Base-by-base conservation (phyloP, 805 yeast species). In the Komagataella kurtzmanii region DNA sequence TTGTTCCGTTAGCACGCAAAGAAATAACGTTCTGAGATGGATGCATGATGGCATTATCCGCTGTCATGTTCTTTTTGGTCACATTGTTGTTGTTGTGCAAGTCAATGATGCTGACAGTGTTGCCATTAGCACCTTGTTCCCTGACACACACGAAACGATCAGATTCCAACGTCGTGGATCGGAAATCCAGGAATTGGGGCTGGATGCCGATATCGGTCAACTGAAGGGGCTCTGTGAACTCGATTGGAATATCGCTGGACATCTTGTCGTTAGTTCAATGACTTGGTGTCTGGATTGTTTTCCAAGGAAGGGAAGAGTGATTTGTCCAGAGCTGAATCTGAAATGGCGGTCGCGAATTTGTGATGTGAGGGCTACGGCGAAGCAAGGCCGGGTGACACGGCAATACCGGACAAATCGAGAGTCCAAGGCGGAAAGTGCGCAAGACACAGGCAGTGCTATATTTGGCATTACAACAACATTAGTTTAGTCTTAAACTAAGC, bases 1-100 rank as follows among this genome's bases (percentile, higher is more conserved):
- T 90, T 49, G 97, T 89, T 58, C 97, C 97, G 63, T 89, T 93
- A 46, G 98, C 98, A 64, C 98, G 80, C 57, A 93, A 79, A 14
- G 97, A 88, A 60, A 93, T 89, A 56, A 90, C 88, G 68, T 85
- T 81, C 66, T 84, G 81, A n/a, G 70, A 63, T 40, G 99, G 98
- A 68, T 89, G 95, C 93, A 93, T 83, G 64, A 93, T 93, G 50
- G 97, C 98, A 56, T 89, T 86, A 69, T 93, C 99, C 47, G 99
- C 99, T 52, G 87, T 78, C 96, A 93, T 93, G 66, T 87, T 85
- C 69, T 93, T 91, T 64, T 95, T 82, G 19, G 86, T 84, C 54
- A 90, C 80, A 59, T 80, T 77, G 68, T 87, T 87, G 71, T 81
- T 81, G 64, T 86, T 81, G 57, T 79, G 75, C 62, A 93, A 75